These are phyloP conservation scores for Albizia julibrissin DNA, from an alignment of 306 rosid genomes.

Conservation along the genomic window DNA sequence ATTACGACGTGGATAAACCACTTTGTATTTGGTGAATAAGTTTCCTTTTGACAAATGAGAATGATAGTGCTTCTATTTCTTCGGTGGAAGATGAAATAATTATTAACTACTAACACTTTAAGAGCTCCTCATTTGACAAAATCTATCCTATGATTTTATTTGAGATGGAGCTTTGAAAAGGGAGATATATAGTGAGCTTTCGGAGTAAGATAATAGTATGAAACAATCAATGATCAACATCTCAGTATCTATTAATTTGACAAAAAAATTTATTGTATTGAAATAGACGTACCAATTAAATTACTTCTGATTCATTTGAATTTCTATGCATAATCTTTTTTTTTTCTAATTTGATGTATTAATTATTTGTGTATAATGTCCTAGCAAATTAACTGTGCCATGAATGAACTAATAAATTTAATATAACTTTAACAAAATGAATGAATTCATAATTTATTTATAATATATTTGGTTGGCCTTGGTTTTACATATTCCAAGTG, in stretches of 20 bases:
- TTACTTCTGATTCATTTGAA: background rate
- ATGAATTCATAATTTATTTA: background rate
- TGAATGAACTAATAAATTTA: background rate
- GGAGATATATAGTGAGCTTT: background rate
- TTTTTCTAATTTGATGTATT: background rate
- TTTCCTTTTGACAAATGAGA: background rate
- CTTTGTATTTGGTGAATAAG: background rate
- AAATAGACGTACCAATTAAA: background rate
- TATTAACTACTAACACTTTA: background rate
- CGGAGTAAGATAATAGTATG: background rate
- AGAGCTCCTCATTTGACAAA: conserved; percentile 4
- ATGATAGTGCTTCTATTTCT: background rate
- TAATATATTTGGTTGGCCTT: background rate
- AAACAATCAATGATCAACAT: background rate
- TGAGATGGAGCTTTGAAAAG: background rate
- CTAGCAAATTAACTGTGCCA: background rate
- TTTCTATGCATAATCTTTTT: background rate
- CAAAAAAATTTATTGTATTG: background rate
- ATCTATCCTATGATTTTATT: too few species aligned
- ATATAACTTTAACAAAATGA: background rate
- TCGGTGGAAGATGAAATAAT: conserved; percentile 3
- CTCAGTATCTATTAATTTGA: background rate
- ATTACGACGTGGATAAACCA: conserved; percentile 5
- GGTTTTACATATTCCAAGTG: background rate
- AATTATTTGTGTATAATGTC: background rate